Evolutionary conservation across 768 basidiomycete species (phyloP).

Genomic region (Psilocybe cyanescens): DNA sequence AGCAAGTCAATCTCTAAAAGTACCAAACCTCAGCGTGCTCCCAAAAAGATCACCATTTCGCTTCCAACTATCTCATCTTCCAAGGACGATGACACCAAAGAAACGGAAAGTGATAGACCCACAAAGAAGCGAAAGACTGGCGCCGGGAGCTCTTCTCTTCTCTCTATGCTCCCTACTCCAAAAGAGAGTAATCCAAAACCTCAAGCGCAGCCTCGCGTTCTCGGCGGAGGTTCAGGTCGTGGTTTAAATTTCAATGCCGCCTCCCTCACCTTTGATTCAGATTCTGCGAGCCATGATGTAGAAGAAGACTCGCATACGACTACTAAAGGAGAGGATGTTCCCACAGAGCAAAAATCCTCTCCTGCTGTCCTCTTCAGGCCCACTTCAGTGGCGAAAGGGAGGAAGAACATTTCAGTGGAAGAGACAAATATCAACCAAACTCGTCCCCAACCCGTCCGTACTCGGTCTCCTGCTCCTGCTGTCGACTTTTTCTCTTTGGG

Average conservation of each 20-base stretch:
- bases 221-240: conserved; percentile 66
- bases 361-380: conserved; percentile 59
- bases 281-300: conserved; percentile 8
- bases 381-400: conserved; percentile 61
- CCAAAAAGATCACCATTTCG: conserved; percentile 67
- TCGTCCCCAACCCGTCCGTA: conserved; percentile 18
- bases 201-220: conserved; percentile 48
- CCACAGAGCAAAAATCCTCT: conserved; percentile 13
- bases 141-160: conserved; percentile 64
- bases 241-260: conserved; percentile 61
- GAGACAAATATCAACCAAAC: conserved; percentile 27
- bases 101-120: conserved; percentile 44
- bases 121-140: conserved; percentile 65
- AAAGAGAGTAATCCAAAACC: conserved; percentile 53
- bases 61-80: conserved; percentile 46
- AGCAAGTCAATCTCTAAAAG: conserved; percentile 6
- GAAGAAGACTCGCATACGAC: conserved; percentile 27
- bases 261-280: conserved; percentile 6
- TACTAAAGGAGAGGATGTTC: conserved; percentile 4
- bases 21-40: conserved; percentile 44
- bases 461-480: conserved; percentile 32
- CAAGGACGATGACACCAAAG: conserved; percentile 41
- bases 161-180: conserved; percentile 79
- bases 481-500: conserved; percentile 76
- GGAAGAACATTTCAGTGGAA: conserved; percentile 59